Conservation (phyloP, 1,139 yeast genomes). For the Zygosaccharomyces pseudobailii region DNA sequence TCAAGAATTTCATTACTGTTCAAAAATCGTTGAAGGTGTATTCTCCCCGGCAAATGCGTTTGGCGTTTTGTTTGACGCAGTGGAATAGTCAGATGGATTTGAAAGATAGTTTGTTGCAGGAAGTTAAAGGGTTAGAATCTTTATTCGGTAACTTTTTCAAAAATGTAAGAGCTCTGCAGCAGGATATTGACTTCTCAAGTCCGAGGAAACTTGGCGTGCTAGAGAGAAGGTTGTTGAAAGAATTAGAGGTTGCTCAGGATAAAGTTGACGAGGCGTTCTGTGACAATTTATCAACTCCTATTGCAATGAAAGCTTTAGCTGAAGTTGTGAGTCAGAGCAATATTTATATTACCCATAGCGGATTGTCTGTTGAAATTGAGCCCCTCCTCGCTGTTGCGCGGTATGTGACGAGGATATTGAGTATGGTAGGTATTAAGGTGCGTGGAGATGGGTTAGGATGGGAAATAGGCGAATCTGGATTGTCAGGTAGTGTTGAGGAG, state of each 20-base stretch:
- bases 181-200: conserved; percentile 45
- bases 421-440: conserved; percentile 68
- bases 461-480: conserved; percentile 41
- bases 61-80: conserved; percentile 83
- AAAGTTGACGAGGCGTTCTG: conserved; percentile 75
- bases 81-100: conserved; percentile 95
- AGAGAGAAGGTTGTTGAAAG: conserved; percentile 56
- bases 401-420: conserved; percentile 67
- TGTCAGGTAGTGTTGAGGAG: conserved; percentile 51
- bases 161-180: conserved; percentile 69
- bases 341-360: conserved; percentile 57
- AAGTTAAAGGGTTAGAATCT: conserved; percentile 72
- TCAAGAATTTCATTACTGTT: conserved; percentile 91
- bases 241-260: conserved; percentile 51
- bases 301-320: conserved; percentile 57
- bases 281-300: conserved; percentile 80
- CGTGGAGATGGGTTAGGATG: conserved; percentile 77
- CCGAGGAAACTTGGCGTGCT: conserved; percentile 53
- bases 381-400: conserved; percentile 57
- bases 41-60: conserved; percentile 75
- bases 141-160: conserved; percentile 77
- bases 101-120: conserved; percentile 71
- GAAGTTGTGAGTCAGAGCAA: conserved; percentile 71
- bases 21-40: conserved; percentile 76
- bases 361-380: conserved; percentile 55